A percentile compares a stretch with the other conserved stretches of the same genome.
Evolutionary conservation across 768 basidiomycete species (phyloP).

Genomic region (Filobasidium floriforme): DNA sequence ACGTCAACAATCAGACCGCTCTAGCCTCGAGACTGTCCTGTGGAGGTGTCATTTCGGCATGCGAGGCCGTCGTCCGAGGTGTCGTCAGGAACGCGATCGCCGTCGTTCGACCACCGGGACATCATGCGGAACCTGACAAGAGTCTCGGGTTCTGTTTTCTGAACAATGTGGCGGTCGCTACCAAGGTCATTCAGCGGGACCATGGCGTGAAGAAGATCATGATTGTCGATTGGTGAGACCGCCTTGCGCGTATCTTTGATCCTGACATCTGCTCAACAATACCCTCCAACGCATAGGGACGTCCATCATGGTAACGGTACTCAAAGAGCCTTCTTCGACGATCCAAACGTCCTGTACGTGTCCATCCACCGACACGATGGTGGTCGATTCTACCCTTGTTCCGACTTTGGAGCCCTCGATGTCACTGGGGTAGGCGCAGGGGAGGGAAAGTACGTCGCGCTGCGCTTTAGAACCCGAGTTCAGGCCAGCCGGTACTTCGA

Average conservation of each 20-base stretch:
- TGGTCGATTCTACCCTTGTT: constrained; percentile 86
- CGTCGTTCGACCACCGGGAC: constrained; percentile 92
- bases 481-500: background rate
- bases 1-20: constrained; percentile 78
- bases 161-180: constrained; percentile 93
- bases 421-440: constrained; percentile 79
- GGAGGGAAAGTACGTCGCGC: constrained; percentile 61
- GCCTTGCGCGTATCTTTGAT: background rate
- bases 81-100: constrained; percentile 81
- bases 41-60: constrained; percentile 88
- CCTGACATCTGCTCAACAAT: background rate
- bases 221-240: constrained; percentile 83
- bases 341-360: constrained; percentile 82
- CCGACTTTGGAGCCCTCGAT: constrained; percentile 76
- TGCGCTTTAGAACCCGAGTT: constrained; percentile 40
- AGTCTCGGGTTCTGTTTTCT: constrained; percentile 99
- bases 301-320: constrained; percentile 99
- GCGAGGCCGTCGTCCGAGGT: constrained; percentile 71
- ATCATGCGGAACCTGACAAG: constrained; percentile 95
- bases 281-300: constrained; percentile 57
- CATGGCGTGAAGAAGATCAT: constrained; percentile 70
- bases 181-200: constrained; percentile 65
- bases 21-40: constrained; percentile 78
- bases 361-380: constrained; percentile 92
- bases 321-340: constrained; percentile 89